Percentiles rank a stretch among this genome's conserved stretches.
These are phyloP conservation scores for Zygosaccharomyces siamensis DNA, from an alignment of 805 yeast species.

Conservation along the genomic window DNA sequence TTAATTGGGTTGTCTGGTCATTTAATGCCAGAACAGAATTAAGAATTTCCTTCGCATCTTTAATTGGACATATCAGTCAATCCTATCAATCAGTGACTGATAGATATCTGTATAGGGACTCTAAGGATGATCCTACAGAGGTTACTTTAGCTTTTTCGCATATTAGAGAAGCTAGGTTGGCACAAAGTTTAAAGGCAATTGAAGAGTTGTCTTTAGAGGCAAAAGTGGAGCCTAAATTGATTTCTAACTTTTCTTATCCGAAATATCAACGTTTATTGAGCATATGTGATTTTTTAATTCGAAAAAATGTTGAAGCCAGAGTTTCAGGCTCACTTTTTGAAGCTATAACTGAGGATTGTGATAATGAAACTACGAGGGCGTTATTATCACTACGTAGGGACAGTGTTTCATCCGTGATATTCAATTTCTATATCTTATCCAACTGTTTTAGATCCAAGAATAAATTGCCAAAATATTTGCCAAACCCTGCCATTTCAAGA, in stretches of 20 bases:
- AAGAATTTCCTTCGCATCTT: conserved; percentile 36
- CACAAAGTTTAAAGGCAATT: conserved; percentile 41
- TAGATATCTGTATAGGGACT: conserved; percentile 45
- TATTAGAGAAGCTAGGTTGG: conserved; percentile 45
- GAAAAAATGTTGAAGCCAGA: conserved; percentile 45
- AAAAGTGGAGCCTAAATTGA: conserved; percentile 35
- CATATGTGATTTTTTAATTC: conserved; percentile 39
- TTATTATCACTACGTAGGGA: conserved; percentile 44
- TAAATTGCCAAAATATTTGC: conserved; percentile 42
- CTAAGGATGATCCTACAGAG: conserved; percentile 44
- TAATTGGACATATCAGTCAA: conserved; percentile 42
- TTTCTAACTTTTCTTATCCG: conserved; percentile 34
- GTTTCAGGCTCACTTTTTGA: conserved; percentile 45
- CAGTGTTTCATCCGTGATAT: conserved; percentile 43
- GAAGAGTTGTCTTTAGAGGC: conserved; percentile 37
- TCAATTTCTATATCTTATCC: conserved; percentile 40
- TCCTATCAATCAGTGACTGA: conserved; percentile 46
- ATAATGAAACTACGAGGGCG: conserved; percentile 37
- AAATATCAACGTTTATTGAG: conserved; percentile 36
- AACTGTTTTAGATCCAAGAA: conserved; percentile 39
- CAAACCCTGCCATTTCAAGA: conserved; percentile 42
- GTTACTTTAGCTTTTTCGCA: conserved; percentile 41
- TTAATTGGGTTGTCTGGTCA: conserved; percentile 48
- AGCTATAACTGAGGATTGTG: conserved; percentile 41
- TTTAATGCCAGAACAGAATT: conserved; percentile 43